Conservation (phyloP, 2,329 filamentous ascomycete genomes). For the Cryphonectria japonica region DNA sequence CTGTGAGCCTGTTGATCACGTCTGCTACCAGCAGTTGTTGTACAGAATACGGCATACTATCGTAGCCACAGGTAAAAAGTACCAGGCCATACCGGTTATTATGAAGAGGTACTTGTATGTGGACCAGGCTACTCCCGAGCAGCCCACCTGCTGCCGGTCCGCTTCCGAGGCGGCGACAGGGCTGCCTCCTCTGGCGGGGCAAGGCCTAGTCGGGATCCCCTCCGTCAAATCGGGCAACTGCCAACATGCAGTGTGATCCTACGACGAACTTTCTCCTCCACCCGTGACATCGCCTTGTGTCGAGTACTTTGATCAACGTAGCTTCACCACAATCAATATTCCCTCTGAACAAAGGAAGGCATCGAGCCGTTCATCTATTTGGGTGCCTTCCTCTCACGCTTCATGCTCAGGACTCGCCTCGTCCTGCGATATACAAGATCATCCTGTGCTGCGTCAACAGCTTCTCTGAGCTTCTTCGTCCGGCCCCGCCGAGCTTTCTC, state of each 20-base stretch:
- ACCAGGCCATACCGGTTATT: background rate
- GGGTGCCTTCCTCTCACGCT: background rate
- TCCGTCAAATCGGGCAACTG: background rate
- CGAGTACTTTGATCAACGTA: background rate
- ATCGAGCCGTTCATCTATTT: background rate
- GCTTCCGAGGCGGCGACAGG: background rate
- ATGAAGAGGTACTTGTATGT: background rate
- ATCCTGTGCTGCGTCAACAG: background rate
- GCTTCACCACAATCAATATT: background rate
- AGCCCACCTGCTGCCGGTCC: background rate
- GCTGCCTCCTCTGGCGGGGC: background rate
- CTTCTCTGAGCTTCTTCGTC: conserved; percentile 2
- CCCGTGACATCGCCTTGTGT: background rate
- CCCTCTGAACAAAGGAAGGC: background rate
- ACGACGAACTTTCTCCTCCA: background rate
- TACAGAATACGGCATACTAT: too few species aligned
- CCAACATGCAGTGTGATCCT: background rate
- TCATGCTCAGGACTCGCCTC: conserved; percentile 23
- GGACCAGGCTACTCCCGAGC: background rate
- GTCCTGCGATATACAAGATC: conserved; percentile 15
- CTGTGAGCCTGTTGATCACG: background rate
- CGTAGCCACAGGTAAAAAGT: background rate
- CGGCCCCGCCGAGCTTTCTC: conserved; percentile 22
- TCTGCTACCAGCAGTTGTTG: too few species aligned
- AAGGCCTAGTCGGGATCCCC: background rate